phyloP scores from a whole-genome alignment of 148 eudicot species.

The Camellia japonica region DNA sequence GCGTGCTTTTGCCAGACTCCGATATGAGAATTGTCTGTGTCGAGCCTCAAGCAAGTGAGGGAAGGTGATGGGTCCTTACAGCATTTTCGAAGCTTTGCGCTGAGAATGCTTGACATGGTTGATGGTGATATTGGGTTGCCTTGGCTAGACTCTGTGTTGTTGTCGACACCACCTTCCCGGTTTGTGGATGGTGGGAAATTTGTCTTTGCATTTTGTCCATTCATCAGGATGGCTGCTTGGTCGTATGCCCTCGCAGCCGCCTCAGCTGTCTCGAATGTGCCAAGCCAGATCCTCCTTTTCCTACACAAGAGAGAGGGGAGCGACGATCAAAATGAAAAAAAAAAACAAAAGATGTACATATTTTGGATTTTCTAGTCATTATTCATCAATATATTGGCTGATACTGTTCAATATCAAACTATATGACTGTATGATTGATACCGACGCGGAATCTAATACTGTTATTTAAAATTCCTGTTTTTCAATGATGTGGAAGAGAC shows the following conservation, averaged over 20 bases:
- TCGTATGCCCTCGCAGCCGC: constrained; percentile 92
- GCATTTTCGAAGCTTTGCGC: constrained; percentile 59
- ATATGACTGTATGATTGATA: too few species aligned
- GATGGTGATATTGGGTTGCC: constrained; percentile 17
- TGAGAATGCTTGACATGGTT: constrained; percentile 45
- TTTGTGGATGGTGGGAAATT: constrained; percentile 53
- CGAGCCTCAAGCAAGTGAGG: constrained; percentile 79
- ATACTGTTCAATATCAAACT: too few species aligned
- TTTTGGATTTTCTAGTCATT: neutral
- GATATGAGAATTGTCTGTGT: constrained; percentile 71
- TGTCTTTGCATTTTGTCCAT: constrained; percentile 79
- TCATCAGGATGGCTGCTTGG: constrained; percentile 85
- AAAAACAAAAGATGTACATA: neutral
- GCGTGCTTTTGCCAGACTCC: constrained; percentile 95
- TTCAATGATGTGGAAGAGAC: neutral
- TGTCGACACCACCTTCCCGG: neutral
- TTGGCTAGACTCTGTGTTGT: neutral
- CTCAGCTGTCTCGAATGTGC: constrained; percentile 94
- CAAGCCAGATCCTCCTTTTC: constrained; percentile 87
- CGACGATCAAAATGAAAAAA: neutral
- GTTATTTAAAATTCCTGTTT: too few species aligned
- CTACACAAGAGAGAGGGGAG: constrained; percentile 25
- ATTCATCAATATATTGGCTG: too few species aligned
- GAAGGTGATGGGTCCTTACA: constrained; percentile 78
- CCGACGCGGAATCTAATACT: too few species aligned